Percentiles rank a stretch among this genome's conserved stretches.
Conservation (phyloP, 177 flowering plant genomes). For the Tripterygium wilfordii region DNA sequence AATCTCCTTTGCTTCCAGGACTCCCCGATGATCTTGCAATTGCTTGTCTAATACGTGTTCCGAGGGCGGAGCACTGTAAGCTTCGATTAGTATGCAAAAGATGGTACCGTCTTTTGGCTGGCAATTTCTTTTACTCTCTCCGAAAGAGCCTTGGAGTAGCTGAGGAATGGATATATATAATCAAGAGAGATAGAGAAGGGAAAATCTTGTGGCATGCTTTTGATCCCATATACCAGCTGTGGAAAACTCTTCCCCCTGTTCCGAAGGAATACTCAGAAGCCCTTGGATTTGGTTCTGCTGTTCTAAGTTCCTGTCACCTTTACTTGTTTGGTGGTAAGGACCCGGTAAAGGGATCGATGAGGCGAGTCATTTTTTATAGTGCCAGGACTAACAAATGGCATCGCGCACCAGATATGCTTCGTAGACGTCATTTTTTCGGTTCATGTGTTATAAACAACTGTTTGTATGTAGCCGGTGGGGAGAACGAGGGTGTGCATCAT, state of each 20-base stretch:
- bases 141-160: conserved; percentile 63
- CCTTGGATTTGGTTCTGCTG: conserved; percentile 87
- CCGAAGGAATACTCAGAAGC: too few relatives aligned
- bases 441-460: too few relatives aligned
- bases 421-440: too few relatives aligned
- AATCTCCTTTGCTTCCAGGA: conserved; percentile 78
- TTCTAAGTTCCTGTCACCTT: conserved; percentile 78
- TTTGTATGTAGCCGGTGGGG: conserved; percentile 88
- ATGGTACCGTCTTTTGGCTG: conserved; percentile 67
- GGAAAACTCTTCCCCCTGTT: conserved; percentile 89
- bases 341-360: conserved; percentile 77
- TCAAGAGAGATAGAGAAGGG: conserved; percentile 74
- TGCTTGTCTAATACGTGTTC: conserved; percentile 83
- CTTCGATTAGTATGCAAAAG: conserved; percentile 76
- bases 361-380: conserved; percentile 69
- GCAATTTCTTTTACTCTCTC: conserved; percentile 77
- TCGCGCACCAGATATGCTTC: conserved; percentile 89
- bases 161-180: conserved; percentile 86
- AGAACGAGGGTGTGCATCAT: conserved; percentile 59
- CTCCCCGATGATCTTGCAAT: conserved; percentile 98
- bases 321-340: conserved; percentile 85
- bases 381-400: conserved; percentile 90
- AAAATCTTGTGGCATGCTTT: conserved; percentile 86
- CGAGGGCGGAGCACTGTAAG: conserved; percentile 65
- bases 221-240: too few relatives aligned